Base-by-base conservation (phyloP, 1,139 yeast species). In the Nakaseomyces nivariensis region DNA sequence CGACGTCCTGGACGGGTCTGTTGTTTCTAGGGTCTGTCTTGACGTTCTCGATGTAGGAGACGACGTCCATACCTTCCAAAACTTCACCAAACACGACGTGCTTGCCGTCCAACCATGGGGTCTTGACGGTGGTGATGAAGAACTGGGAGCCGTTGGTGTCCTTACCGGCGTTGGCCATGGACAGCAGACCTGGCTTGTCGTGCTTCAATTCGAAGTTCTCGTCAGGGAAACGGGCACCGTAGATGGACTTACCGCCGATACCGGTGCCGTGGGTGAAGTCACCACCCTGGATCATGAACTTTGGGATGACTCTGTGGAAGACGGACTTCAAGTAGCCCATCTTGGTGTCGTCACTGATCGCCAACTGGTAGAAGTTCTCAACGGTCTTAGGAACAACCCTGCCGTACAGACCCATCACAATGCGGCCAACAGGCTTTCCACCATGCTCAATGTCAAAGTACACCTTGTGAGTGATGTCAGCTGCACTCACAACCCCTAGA, bases 71-170 rank as follows among this genome's bases (percentile, higher is more conserved):
- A 25, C 92, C 92, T 48, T 81, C 85, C 9, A 79, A 53, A 49
- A 85, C 83, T 67, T 84, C 85, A 51, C 94, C 94, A 61, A 85
- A 85, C n/a, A 84, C 92, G 57, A 85, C 94, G 67, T 85, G 89
- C 26, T 69, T 70, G 40, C 83, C 84, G 66, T 83, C 79, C 59
- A 85, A 74, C 83, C 84, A 79, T 42, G 72, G 68, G 37, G 86
- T 79, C 17, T 75, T 68, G 5, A 74, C 81, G 13, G 88, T 81
- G 57, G 87, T 82, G 62, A 82, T 78, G 71, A 81, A 82, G 67
- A 85, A 85, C 68, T 85, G 94, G 36, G 88, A 81, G 31, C 92
- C 90, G 64, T 82, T 84, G 66, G 90, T 81, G 72, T 83, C 79
- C 61, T 79, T 81, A 54, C 92, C 94, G 51, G 86, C 78, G 66